A percentile compares a stretch with the other conserved stretches of the same genome.
phyloP scores from a whole-genome alignment of 2,329 filamentous ascomycete genomes.

The Penicillium sp. region DNA sequence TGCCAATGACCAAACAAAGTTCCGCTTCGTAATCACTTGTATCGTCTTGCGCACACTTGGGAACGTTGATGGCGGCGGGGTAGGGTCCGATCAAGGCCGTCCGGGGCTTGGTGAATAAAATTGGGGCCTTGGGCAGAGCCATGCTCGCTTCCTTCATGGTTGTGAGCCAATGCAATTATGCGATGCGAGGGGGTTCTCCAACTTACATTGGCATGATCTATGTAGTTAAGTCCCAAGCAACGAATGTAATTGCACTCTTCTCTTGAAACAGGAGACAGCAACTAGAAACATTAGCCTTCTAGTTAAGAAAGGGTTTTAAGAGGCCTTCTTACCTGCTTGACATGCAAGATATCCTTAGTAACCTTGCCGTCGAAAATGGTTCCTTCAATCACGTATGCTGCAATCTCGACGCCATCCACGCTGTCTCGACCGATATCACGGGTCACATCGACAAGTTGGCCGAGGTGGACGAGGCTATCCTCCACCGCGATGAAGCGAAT shows the following conservation, averaged over 20 bases:
- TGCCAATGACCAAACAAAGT: constrained; percentile 36
- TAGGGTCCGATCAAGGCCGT: constrained; percentile 36
- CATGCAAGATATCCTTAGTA: constrained; percentile 34
- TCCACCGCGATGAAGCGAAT: constrained; percentile 41
- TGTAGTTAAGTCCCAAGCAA: constrained; percentile 42
- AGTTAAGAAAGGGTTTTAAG: background rate
- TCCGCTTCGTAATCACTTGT: constrained; percentile 42
- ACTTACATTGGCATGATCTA: constrained; percentile 37
- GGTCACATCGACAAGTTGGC: constrained; percentile 37
- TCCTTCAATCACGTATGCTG: constrained; percentile 36
- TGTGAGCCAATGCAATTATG: background rate
- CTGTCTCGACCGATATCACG: constrained; percentile 37
- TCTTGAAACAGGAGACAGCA: constrained; percentile 37
- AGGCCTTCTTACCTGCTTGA: constrained; percentile 24
- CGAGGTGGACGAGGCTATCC: constrained; percentile 38
- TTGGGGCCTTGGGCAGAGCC: constrained; percentile 35
- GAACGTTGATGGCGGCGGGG: constrained; percentile 37
- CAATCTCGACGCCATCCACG: constrained; percentile 29
- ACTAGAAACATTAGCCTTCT: constrained; percentile 21
- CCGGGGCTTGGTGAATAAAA: constrained; percentile 41
- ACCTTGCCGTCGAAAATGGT: constrained; percentile 38
- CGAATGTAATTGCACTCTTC: constrained; percentile 39
- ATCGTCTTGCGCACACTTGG: constrained; percentile 40
- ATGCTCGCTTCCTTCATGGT: constrained; percentile 33
- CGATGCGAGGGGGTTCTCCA: no score